Percentiles rank a stretch among this genome's conserved stretches.
These are phyloP conservation scores for Beauveria asiatica DNA, from an alignment of 2,329 filamentous ascomycete genomes.

Conservation along the genomic window DNA sequence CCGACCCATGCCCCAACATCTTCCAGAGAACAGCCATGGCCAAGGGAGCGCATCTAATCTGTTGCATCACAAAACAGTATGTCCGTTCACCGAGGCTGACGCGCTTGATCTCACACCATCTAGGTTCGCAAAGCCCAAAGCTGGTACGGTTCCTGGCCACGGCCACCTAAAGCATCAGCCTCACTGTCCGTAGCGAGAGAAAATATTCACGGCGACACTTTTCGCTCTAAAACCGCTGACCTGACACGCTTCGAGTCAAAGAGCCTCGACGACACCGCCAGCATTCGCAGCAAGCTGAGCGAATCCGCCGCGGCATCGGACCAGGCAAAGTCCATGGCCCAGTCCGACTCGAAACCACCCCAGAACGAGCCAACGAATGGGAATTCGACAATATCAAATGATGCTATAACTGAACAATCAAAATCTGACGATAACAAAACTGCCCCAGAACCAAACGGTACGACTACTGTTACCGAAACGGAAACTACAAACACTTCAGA, in stretches of 20 bases:
- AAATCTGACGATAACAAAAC: neutral
- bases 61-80: constrained; percentile 13
- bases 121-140: constrained; percentile 46
- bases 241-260: constrained; percentile 43
- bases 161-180: constrained; percentile 45
- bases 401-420: neutral
- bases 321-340: constrained; percentile 11
- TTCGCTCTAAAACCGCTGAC: constrained; percentile 38
- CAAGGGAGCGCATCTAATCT: neutral
- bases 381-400: neutral
- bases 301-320: neutral
- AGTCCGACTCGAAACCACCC: neutral
- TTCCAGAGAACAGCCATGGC: neutral
- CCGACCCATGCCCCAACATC: constrained; percentile 9
- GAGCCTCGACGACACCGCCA: constrained; percentile 26
- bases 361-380: neutral
- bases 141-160: constrained; percentile 57
- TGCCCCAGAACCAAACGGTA: neutral
- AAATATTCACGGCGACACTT: constrained; percentile 49
- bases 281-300: constrained; percentile 20
- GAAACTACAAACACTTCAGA: neutral
- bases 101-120: constrained; percentile 2
- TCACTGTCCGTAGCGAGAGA: constrained; percentile 54
- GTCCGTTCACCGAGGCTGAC: neutral
- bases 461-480: neutral